Evolutionary conservation across 176 grass and related monocot species (phyloP).

Genomic region (Oryza glumipatula): DNA sequence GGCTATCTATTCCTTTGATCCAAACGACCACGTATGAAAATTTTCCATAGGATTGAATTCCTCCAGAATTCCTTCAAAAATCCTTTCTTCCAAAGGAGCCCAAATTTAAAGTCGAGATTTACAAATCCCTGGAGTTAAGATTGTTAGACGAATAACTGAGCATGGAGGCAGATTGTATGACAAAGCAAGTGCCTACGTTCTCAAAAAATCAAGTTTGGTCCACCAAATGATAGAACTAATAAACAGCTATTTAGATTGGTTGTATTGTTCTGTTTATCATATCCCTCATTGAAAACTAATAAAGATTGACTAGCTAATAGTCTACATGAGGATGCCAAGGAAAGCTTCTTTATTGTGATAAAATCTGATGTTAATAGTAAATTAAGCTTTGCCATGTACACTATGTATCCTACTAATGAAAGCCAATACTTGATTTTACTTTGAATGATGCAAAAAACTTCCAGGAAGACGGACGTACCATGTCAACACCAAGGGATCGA

Average conservation of each 20-base stretch:
- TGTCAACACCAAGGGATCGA: constrained; percentile 73
- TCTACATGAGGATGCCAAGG: background rate
- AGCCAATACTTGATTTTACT: background rate
- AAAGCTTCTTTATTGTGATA: background rate
- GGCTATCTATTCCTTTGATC: too few species aligned
- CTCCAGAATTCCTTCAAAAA: too few species aligned
- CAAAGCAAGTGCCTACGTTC: background rate
- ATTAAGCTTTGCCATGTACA: background rate
- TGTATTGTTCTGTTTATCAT: background rate
- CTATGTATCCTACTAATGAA: background rate
- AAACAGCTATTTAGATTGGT: background rate
- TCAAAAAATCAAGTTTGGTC: background rate
- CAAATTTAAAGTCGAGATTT: background rate
- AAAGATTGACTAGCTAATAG: background rate
- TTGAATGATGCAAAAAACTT: background rate
- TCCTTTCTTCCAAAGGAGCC: too few species aligned
- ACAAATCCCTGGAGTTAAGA: background rate
- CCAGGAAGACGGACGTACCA: constrained; percentile 54
- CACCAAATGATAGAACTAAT: background rate
- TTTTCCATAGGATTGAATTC: too few species aligned
- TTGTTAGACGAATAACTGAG: background rate
- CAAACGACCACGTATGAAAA: too few species aligned
- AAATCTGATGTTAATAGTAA: background rate
- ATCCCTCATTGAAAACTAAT: background rate
- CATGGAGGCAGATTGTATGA: background rate